These are phyloP conservation scores for Auriscalpium vulgare DNA, from an alignment of 768 basidiomycete genomes.

Conservation along the genomic window DNA sequence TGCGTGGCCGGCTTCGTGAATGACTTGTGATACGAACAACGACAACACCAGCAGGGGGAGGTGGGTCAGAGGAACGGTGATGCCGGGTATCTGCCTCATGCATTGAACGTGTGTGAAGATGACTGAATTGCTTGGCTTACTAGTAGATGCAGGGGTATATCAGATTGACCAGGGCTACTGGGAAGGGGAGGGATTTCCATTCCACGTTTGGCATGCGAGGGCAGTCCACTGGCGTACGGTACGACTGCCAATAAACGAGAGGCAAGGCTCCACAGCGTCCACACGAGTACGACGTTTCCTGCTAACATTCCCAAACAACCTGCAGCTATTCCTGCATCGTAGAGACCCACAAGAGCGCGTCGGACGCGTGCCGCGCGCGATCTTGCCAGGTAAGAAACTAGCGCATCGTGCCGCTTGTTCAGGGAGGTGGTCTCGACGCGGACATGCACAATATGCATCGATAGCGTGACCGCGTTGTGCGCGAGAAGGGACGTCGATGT, in stretches of 20 bases:
- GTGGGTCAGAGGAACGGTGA: constrained; percentile 72
- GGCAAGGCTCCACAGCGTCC: constrained; percentile 24
- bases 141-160: constrained; percentile 10
- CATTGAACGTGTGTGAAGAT: neutral
- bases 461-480: neutral
- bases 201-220: neutral
- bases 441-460: constrained; percentile 2
- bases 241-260: constrained; percentile 2
- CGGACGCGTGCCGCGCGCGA: constrained; percentile 12
- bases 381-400: neutral
- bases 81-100: constrained; percentile 60
- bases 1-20: constrained; percentile 80
- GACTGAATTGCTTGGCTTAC: constrained; percentile 1
- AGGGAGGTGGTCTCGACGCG: constrained; percentile 12
- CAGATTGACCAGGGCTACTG: neutral
- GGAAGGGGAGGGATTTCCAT: neutral
- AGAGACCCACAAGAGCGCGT: constrained; percentile 28
- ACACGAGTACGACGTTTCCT: constrained; percentile 31
- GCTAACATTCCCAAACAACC: constrained; percentile 41
- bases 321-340: constrained; percentile 41
- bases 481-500: too few species aligned
- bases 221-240: neutral
- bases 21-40: constrained; percentile 54
- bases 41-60: constrained; percentile 57
- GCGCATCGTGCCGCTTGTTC: constrained; percentile 4